These are phyloP conservation scores for Ophiocordyceps camponoti-rufipedis DNA, from an alignment of 2,329 filamentous ascomycete genomes.

Conservation along the genomic window DNA sequence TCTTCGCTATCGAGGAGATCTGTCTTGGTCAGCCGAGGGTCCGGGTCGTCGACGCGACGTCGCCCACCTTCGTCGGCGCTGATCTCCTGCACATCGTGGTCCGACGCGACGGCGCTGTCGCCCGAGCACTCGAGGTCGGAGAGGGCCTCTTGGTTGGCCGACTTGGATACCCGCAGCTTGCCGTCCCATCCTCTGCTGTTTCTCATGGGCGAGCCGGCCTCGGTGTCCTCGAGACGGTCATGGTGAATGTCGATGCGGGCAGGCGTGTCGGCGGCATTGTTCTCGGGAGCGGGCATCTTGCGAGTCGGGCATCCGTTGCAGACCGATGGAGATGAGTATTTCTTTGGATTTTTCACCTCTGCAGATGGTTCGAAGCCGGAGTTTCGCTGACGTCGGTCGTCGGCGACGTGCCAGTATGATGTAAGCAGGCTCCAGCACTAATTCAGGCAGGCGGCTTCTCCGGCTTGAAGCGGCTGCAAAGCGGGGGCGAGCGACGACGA, in stretches of 20 bases:
- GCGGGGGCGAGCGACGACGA: not conserved
- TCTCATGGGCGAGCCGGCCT: conserved; percentile 27
- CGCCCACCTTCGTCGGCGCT: conserved; percentile 59
- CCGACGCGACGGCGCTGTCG: conserved; percentile 46
- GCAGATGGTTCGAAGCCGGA: no score
- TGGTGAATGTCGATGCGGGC: conserved; percentile 32
- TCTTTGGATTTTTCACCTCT: not conserved
- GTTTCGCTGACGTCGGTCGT: not conserved
- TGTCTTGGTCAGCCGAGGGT: conserved; percentile 11
- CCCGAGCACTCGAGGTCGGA: conserved; percentile 76
- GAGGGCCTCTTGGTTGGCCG: conserved; percentile 59
- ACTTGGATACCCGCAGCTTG: conserved; percentile 55
- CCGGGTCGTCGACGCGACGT: not conserved
- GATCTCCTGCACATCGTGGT: conserved; percentile 65
- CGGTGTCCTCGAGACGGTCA: conserved; percentile 21
- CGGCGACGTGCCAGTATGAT: not conserved
- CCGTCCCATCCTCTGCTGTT: conserved; percentile 67
- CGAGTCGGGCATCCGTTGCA: not conserved
- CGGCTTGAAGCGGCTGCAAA: not conserved
- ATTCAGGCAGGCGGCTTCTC: no score
- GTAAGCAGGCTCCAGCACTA: no score
- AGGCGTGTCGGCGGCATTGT: conserved; percentile 17
- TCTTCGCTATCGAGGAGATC: conserved; percentile 44
- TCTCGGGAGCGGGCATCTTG: conserved; percentile 22
- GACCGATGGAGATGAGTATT: not conserved